Evolutionary conservation across 345 rosid species (phyloP).

Genomic region (Angophora floribunda): DNA sequence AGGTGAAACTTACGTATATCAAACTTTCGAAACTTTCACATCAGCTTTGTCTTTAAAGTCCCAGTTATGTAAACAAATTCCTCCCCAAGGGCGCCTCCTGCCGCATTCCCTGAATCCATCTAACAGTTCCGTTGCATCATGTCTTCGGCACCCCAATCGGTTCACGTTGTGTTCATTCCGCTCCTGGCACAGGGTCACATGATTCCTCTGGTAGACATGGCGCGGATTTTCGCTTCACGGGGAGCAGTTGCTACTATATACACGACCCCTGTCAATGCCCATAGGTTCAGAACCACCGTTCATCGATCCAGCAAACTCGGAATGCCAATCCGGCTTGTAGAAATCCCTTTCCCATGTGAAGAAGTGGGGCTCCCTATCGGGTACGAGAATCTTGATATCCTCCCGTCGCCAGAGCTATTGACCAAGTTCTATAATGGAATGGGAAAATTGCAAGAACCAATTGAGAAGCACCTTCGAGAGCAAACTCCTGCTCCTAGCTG

Average conservation of each 20-base stretch:
- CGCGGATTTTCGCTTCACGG: conserved; percentile 37
- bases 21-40: background rate
- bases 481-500: conserved; percentile 48
- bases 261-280: conserved; percentile 64
- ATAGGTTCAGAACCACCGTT: conserved; percentile 30
- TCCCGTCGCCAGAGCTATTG: conserved; percentile 42
- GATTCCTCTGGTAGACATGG: conserved; percentile 74
- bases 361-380: conserved; percentile 65
- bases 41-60: background rate
- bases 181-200: conserved; percentile 82
- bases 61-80: background rate
- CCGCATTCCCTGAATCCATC: background rate
- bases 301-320: conserved; percentile 17
- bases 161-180: conserved; percentile 65
- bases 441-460: conserved; percentile 36
- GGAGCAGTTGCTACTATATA: conserved; percentile 48
- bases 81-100: background rate
- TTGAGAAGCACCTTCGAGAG: conserved; percentile 30
- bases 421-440: conserved; percentile 45
- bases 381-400: conserved; percentile 67
- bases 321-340: conserved; percentile 22
- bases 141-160: conserved; percentile 14
- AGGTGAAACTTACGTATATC: background rate
- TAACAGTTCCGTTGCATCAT: background rate
- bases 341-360: conserved; percentile 40